Base-by-base conservation (phyloP, 208 protist species). In the Leishmania arabica region DNA sequence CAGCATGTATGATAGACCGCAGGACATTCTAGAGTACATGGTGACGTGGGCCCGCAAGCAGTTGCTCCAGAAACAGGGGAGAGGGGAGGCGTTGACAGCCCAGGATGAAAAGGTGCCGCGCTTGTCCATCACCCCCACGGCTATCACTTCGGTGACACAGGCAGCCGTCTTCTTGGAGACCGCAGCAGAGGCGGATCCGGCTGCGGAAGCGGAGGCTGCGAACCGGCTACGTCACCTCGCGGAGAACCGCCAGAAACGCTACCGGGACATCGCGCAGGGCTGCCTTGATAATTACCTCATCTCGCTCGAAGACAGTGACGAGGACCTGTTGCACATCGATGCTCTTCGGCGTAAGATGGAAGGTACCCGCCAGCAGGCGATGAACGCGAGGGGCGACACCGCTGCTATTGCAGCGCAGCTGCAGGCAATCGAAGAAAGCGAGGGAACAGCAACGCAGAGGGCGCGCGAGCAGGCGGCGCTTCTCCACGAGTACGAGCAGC, bases 241-340 rank as follows among this genome's bases (percentile, higher is more conserved):
- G 45, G 71, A 47, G n/a, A 27, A 64, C 58, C 58, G 58, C 58
- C 58, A 77, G 19, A 81, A 85, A 42, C 69, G 74, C 47, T 73
- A 88, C 54, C 56, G 45, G 1, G 84, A 80, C 56, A 79, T 86
- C 51, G 79, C 79, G 27, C 73, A 86, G 34, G 80, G 84, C 9
- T 79, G 76, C 54, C 65, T 66, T 1, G 81, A 91, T 51, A 80
- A 84, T 65, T 91, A 91, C 76, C 64, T 91, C 75, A 82, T 91
- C 68, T 74, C 88, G 0, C 75, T 91, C 40, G 88, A 91, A 66
- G 88, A 91, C 80, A 91, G 88, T 71, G 85, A 88, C 53, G 75
- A 77, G 37, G 88, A 91, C 56, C 69, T 91, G n/a, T 75, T 85
- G 17, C 51, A 85, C 70, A 21, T 81, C 70, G 78, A 78, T 64